Evolutionary conservation across 352 stramenopile species (phyloP), one percentile per base, ranked within the genome.

Genomic region (Phytophthora cryptogea): DNA sequence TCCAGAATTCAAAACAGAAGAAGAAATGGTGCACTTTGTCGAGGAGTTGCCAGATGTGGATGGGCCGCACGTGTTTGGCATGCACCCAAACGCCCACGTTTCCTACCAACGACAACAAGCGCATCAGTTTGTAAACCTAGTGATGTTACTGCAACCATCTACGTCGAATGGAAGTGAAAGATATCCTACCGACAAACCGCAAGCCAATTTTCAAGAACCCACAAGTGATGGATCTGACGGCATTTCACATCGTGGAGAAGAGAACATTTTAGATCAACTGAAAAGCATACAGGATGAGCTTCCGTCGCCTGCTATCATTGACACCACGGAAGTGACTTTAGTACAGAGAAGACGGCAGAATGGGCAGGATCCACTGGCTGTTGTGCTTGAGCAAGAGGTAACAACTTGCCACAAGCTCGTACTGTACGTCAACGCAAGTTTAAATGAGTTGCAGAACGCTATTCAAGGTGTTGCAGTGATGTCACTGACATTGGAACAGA

Each of bases 61-160:
- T 16, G 72, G 64, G 1, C 82, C 84, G 16, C 78, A 86, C n/a
- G 68, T 91, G 14, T 92, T 94, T 69, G 84, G 84, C 0, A 89
- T 94, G 76, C 84, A 94, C 54, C 74, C 81, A 27, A 94, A 94
- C 13, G 86, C 84, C 1, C 84, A 92, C 31, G 67, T 91, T 27
- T 80, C 83, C 28, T 87, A 81, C 48, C 72, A 89, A 27, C 73
- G 75, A 32, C 74, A 90, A 16, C 71, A 90, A 55, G 74, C 65
- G 0, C 56, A 88, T 51, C 67, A 63, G 0, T 56, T 91, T 9
- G n/a, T 70, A 9, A 54, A 41, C 2, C 33, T 70, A 11, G 44
- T 88, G 1, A 43, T 77, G 33, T 73, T 75, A 14, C 64, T 90
- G 3, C 73, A 88, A 32, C 53, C 72, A 13, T 31, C 27, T 10